Conservation (phyloP, 2,329 filamentous ascomycete species). For the Cladosporium austrohemisphaericum region DNA sequence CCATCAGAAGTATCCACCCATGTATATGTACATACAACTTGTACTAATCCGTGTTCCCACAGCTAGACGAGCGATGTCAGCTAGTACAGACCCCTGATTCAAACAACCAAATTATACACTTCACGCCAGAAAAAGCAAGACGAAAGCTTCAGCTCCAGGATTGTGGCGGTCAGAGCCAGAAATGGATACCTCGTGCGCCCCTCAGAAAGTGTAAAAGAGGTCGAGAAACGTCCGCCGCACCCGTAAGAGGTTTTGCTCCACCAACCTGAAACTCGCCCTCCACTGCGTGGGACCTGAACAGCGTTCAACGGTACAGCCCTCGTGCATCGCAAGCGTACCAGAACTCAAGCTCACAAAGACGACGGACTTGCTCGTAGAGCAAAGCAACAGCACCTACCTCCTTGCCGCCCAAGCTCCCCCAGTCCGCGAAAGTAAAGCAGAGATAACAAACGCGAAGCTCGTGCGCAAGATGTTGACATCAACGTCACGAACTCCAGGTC, state of each 20-base stretch:
- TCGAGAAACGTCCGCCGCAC: too few relatives aligned
- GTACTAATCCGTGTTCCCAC: too few relatives aligned
- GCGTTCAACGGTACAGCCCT: too few relatives aligned
- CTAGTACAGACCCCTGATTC: conserved; percentile 1
- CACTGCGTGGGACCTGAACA: too few relatives aligned
- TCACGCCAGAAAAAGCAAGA: not conserved
- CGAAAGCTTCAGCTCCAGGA: conserved; percentile 2
- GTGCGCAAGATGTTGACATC: conserved; percentile 9
- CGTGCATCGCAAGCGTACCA: conserved; percentile 2
- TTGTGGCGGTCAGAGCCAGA: conserved; percentile 3
- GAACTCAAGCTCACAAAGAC: not conserved
- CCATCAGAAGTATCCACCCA: too few relatives aligned
- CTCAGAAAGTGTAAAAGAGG: too few relatives aligned
- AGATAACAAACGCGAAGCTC: conserved; percentile 2
- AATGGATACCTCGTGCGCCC: not conserved
- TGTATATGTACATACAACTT: too few relatives aligned
- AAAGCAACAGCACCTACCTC: not conserved
- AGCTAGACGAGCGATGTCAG: too few relatives aligned
- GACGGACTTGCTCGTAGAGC: not conserved
- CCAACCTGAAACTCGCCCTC: conserved; percentile 1
- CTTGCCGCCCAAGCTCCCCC: not conserved
- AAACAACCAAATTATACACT: not conserved
- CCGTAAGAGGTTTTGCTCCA: not conserved
- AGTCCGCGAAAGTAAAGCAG: not conserved
- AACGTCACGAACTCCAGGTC: not conserved